Base-by-base conservation (phyloP, 257 asterid species). In the Capsicum pubescens region DNA sequence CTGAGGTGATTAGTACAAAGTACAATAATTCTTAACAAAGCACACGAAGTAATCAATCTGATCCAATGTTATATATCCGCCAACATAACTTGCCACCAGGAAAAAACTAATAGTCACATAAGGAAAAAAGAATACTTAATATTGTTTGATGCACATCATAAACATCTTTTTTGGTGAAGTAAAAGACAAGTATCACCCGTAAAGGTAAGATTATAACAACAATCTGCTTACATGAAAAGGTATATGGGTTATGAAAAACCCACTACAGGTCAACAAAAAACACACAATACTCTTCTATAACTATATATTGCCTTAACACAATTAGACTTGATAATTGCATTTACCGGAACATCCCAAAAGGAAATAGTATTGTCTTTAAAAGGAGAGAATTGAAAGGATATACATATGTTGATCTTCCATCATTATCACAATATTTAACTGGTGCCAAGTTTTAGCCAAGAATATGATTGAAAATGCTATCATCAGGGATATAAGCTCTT, bases 271-370 rank as follows among this genome's bases (percentile, higher is more conserved):
- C 17, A 44, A 63, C 8, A 26, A 26, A 76, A 76, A 14, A 8
- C 39, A 26, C 6, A 5, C 35, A 35, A 1, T 61, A 61, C 48
- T 68, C n/a, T n/a, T 32, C 17, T 67, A 78, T 52, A 77, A 82
- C 72, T 80, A 74, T 16, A 58, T 60, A 57, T 21, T 80, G 26
- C 3, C 48, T 57, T 70, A 84, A 46, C 50, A 26, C 70, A 83
- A 63, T 9, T 48, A 55, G 66, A 50, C 72, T 44, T 17, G 26
- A 81, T 80, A 17, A 67, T 67, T 68, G 83, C 60, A 63, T 87
- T 84, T 94, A 94, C 99, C 89, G 98, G 99, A 68, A 93, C 97
- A 86, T 94, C 92, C 98, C 99, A 95, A 78, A 95, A 52, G 78
- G 99, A 98, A 78, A 95, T 66, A 32, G 98, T 94, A 87, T 93